Base-by-base conservation (phyloP, 495 filamentous ascomycete species). In the Evernia prunastri region DNA sequence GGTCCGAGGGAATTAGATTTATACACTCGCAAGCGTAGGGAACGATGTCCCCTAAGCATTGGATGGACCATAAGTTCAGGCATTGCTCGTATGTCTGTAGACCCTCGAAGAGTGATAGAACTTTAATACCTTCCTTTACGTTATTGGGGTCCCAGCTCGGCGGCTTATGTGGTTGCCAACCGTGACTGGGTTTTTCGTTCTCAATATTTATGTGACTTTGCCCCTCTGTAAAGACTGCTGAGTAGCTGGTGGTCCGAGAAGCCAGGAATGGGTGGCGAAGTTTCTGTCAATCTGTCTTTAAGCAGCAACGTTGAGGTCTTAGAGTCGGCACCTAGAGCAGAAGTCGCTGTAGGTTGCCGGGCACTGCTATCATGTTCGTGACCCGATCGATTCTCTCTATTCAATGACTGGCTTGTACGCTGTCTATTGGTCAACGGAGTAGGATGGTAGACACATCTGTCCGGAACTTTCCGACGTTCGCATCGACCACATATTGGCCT, bases 391-490 rank as follows among this genome's bases (percentile, higher is more conserved):
- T 25, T 23, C 45, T 7, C 45, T 9, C 20, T 25, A 9, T 20
- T 25, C n/a, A 9, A 47, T 25, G 45, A 4, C 27, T 7, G 11
- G 3, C 45, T 29, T 1, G 9, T n/a, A n/a, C 23, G 45, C 45
- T 27, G 45, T 25, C 45, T 31, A 31, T 60, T 75, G 37, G 76
- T 79, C 77, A 79, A 76, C 4, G 77, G 78, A 3, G 75, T 73
- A 49, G 77, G 78, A 62, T 79, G 77, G 57, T 80, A 80, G 54
- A 76, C 72, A 49, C 78, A 80, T 65, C 70, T 64, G 9, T 70
- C 70, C 15, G 67, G 65, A 40, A 75, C 76, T 20, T 73, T 71
- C 43, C 78, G 76, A 3, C 70, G 45, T 12, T 63, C 59, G 66
- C 72, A 80, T 75, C 69, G 69, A 49, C 71, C 75, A 66, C 73